phyloP scores from a whole-genome alignment of 73 alveolate genomes.

The Stentor roeselii region DNA sequence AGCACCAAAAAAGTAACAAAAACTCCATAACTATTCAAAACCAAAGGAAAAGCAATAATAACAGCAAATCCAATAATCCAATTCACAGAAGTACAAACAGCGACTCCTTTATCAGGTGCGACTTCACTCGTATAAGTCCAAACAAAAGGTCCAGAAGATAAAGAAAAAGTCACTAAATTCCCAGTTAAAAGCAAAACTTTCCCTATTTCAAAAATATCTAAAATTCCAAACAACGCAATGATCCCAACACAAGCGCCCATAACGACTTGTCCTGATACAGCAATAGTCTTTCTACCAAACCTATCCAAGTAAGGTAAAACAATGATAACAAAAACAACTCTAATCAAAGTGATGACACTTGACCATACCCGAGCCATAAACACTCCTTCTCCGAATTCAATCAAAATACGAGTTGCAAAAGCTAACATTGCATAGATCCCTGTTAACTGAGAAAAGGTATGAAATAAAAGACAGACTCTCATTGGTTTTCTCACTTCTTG shows the following conservation, averaged over 20 bases:
- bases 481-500: background rate
- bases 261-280: background rate
- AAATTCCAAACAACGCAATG: background rate
- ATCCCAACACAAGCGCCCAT: background rate
- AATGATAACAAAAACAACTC: background rate
- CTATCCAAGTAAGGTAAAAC: background rate
- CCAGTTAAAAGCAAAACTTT: background rate
- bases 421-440: background rate
- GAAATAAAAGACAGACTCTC: background rate
- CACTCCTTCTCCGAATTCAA: background rate
- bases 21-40: background rate
- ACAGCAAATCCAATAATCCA: background rate
- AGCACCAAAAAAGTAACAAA: background rate
- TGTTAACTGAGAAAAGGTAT: background rate
- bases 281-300: background rate
- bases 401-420: background rate
- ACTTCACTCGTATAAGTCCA: slow-evolving; percentile 5
- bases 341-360: background rate
- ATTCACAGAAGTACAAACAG: background rate
- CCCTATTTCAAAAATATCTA: no score
- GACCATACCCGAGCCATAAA: background rate
- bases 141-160: slow-evolving; percentile 22
- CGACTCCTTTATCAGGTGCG: background rate
- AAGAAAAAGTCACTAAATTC: background rate
- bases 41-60: background rate